A percentile compares a stretch with the other conserved stretches of the same genome.
These are phyloP conservation scores for Platanthera guangdongensis DNA, from an alignment of 106 monocot genomes.

Conservation along the genomic window DNA sequence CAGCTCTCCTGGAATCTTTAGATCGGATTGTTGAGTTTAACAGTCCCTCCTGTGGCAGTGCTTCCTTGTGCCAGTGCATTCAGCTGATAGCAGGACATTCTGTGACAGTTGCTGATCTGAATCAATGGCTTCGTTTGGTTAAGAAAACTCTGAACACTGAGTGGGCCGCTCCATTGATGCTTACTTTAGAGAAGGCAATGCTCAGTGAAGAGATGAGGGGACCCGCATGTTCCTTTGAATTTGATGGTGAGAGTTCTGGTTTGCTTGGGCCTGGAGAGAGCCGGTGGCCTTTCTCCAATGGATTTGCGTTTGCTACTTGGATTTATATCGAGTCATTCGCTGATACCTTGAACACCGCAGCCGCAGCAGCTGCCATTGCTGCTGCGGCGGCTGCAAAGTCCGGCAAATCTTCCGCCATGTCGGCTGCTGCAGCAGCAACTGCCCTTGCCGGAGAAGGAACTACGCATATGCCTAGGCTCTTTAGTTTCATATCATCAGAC, in stretches of 20 bases:
- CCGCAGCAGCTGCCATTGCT: conserved; percentile 80
- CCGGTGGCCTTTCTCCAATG: conserved; percentile 92
- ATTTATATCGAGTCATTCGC: conserved; percentile 95
- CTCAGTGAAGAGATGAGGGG: conserved; percentile 54
- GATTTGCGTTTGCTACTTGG: conserved; percentile 93
- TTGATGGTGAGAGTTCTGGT: conserved; percentile 99
- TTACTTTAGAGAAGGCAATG: conserved; percentile 78
- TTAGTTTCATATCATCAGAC: conserved; percentile 91
- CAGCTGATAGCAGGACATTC: conserved; percentile 77
- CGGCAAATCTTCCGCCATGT: conserved; percentile 85
- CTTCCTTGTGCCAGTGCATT: conserved; percentile 59
- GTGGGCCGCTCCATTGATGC: conserved; percentile 53
- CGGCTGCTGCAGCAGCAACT: conserved; percentile 88
- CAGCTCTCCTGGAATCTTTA: conserved; percentile 41
- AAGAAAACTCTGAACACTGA: conserved; percentile 48
- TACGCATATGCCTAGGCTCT: conserved; percentile 96
- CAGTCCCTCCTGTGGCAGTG: conserved; percentile 33
- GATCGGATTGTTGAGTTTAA: conserved; percentile 35
- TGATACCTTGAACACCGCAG: conserved; percentile 85
- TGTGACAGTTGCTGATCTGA: conserved; percentile 50
- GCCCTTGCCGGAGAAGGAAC: conserved; percentile 95
- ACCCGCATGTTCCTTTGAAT: conserved; percentile 73
- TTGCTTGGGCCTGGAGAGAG: conserved; percentile 89
- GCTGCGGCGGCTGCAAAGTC: conserved; percentile 31
- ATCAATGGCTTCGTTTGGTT: conserved; percentile 54